phyloP scores from a whole-genome alignment of 148 eudicot species.

The Vaccinium darrowii region DNA sequence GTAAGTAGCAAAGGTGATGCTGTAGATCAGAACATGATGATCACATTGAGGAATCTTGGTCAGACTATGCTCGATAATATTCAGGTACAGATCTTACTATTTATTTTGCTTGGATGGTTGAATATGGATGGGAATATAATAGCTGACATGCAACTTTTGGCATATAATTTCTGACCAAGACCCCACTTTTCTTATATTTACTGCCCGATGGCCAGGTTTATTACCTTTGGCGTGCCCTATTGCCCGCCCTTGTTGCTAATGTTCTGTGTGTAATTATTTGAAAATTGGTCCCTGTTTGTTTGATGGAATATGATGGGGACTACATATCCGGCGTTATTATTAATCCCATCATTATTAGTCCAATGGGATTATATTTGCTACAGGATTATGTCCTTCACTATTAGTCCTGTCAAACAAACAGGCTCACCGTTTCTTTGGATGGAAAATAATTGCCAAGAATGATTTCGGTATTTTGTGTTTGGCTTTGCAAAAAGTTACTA shows the following conservation, averaged over 20 bases:
- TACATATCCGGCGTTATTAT: neutral
- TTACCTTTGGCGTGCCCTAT: neutral
- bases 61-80: slow-evolving; percentile 91
- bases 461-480: neutral
- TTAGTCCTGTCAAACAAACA: neutral
- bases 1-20: slow-evolving; percentile 48
- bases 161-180: neutral
- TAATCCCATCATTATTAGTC: neutral
- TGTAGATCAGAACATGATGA: slow-evolving; percentile 57
- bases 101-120: slow-evolving; percentile 5
- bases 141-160: neutral
- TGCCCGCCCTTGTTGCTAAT: neutral
- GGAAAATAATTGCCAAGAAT: neutral
- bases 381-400: neutral
- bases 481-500: neutral
- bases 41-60: slow-evolving; percentile 71
- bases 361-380: neutral
- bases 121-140: neutral
- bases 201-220: neutral
- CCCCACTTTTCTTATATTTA: too few species aligned
- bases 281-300: neutral
- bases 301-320: neutral
- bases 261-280: neutral
- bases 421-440: neutral
- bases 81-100: slow-evolving; percentile 55